Evolutionary conservation across 495 filamentous ascomycete genomes (phyloP).

Genomic region (Tuber aestivum): DNA sequence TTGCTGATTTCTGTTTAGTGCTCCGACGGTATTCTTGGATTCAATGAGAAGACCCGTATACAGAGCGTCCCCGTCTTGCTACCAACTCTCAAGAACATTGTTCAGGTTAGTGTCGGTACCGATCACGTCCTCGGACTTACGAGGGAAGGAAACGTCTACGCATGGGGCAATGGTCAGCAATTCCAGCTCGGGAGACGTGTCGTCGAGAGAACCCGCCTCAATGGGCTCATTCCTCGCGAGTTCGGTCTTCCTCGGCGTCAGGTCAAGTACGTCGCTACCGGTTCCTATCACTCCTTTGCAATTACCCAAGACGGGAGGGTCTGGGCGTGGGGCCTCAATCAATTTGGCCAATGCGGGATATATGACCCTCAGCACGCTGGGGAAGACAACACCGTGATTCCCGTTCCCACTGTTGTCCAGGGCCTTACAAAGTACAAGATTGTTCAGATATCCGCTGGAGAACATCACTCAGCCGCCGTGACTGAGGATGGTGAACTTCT

Average conservation of each 20-base stretch:
- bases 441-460: slow-evolving; percentile 57
- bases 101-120: slow-evolving; percentile 55
- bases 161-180: slow-evolving; percentile 70
- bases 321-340: slow-evolving; percentile 83
- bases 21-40: slow-evolving; percentile 67
- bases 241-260: slow-evolving; percentile 60
- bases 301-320: slow-evolving; percentile 65
- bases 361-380: slow-evolving; percentile 56
- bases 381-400: slow-evolving; percentile 53
- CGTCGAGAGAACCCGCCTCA: slow-evolving; percentile 55
- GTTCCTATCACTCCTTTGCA: slow-evolving; percentile 71
- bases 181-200: slow-evolving; percentile 67
- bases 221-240: slow-evolving; percentile 61
- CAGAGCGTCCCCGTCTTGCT: slow-evolving; percentile 49
- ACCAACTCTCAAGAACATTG: slow-evolving; percentile 57
- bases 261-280: slow-evolving; percentile 54
- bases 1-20: slow-evolving; percentile 43
- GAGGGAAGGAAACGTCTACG: slow-evolving; percentile 58
- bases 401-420: slow-evolving; percentile 56
- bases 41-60: slow-evolving; percentile 47
- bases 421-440: slow-evolving; percentile 54
- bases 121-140: slow-evolving; percentile 70
- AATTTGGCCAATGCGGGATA: slow-evolving; percentile 74
- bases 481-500: slow-evolving; percentile 59
- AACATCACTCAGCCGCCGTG: slow-evolving; percentile 61